These are phyloP conservation scores for Hibiscus trionum DNA, from an alignment of 345 rosid species.

Conservation along the genomic window DNA sequence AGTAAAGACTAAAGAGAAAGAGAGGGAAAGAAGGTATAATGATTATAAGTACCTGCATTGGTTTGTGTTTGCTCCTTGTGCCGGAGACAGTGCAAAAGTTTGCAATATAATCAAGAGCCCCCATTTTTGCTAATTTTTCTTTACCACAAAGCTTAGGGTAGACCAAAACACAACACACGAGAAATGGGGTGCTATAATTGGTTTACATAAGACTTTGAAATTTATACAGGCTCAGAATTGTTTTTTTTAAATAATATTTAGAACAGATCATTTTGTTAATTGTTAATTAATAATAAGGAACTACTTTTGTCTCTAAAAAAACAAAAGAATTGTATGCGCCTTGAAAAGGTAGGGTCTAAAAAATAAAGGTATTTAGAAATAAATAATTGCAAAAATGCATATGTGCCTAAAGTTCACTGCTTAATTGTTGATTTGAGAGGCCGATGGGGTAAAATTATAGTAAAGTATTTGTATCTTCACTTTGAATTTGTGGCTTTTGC, in stretches of 20 bases:
- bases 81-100: slow-evolving; percentile 70
- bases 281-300: background rate
- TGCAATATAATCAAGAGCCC: slow-evolving; percentile 81
- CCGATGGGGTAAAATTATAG: slow-evolving; percentile 10
- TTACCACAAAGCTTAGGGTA: slow-evolving; percentile 13
- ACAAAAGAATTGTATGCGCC: too few species aligned
- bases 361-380: too few species aligned
- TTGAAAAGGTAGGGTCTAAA: background rate
- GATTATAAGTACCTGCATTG: slow-evolving; percentile 59
- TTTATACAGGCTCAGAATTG: background rate
- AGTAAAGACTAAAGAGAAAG: background rate
- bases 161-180: background rate
- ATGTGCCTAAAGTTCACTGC: background rate
- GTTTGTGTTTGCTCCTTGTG: slow-evolving; percentile 63
- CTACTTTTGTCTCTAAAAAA: background rate
- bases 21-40: background rate
- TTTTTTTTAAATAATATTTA: background rate
- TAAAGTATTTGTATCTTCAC: slow-evolving; percentile 33
- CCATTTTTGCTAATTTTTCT: slow-evolving; percentile 39
- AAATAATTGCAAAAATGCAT: background rate
- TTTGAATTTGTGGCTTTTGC: slow-evolving; percentile 33
- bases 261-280: background rate
- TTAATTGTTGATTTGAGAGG: background rate
- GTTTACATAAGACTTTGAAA: background rate
- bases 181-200: background rate